Evolutionary conservation across 2,329 filamentous ascomycete species (phyloP).

Genomic region (Ilyonectria sp.): DNA sequence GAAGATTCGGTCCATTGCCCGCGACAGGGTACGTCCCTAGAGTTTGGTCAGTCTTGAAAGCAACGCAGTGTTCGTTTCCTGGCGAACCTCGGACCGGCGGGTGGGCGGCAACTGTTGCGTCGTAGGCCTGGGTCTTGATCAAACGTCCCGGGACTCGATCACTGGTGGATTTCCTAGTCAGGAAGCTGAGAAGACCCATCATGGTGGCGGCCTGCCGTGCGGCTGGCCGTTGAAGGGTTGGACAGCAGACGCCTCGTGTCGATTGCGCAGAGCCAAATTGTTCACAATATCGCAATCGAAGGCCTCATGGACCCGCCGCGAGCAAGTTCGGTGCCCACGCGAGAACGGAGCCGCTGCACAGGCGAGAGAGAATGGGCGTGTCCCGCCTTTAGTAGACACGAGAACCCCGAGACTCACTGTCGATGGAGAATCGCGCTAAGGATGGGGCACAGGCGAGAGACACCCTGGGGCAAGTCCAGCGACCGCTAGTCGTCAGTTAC

Average conservation of each 20-base stretch:
- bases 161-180: conserved; percentile 38
- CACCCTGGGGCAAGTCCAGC: conserved; percentile 10
- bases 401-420: conserved; percentile 24
- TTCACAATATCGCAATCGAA: conserved; percentile 25
- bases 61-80: background rate
- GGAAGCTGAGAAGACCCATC: conserved; percentile 48
- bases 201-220: conserved; percentile 41
- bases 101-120: conserved; percentile 42
- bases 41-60: conserved; percentile 12
- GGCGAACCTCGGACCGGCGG: conserved; percentile 45
- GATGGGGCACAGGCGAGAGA: conserved; percentile 4
- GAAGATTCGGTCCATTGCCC: conserved; percentile 45
- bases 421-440: conserved; percentile 28
- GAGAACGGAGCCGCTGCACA: conserved; percentile 14
- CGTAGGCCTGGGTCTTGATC: conserved; percentile 46
- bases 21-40: conserved; percentile 47
- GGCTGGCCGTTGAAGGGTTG: conserved; percentile 20
- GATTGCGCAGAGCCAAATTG: conserved; percentile 7
- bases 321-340: conserved; percentile 37
- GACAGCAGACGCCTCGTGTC: background rate
- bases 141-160: conserved; percentile 20
- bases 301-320: conserved; percentile 36
- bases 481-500: conserved; percentile 7
- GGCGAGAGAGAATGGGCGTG: conserved; percentile 29
- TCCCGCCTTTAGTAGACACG: conserved; percentile 36